These are phyloP conservation scores for Echium plantagineum DNA, from an alignment of 257 asterid species.

Conservation along the genomic window DNA sequence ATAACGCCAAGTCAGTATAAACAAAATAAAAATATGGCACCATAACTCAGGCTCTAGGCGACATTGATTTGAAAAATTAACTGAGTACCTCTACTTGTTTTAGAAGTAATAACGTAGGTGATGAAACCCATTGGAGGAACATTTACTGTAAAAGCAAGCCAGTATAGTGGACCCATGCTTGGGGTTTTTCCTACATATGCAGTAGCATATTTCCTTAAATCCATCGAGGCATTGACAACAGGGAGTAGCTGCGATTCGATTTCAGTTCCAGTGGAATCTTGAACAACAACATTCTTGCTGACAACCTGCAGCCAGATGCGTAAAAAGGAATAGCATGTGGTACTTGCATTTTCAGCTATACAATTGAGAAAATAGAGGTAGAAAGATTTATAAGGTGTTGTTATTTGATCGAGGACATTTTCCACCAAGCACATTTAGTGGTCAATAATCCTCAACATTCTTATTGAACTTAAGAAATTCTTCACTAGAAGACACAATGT, in stretches of 20 bases:
- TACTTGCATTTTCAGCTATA: not conserved
- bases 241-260: conserved; percentile 66
- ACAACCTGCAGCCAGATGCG: conserved; percentile 46
- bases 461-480: no score
- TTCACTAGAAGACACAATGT: no score
- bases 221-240: conserved; percentile 44
- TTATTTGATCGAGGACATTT: no score
- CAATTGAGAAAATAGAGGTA: no score
- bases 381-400: no score
- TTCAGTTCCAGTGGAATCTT: conserved; percentile 63
- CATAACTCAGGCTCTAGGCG: not conserved
- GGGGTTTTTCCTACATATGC: conserved; percentile 56
- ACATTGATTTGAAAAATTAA: conserved; percentile 9
- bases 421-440: no score
- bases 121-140: conserved; percentile 85
- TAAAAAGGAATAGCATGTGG: not conserved
- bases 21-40: not conserved
- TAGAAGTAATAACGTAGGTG: conserved; percentile 51
- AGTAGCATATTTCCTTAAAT: conserved; percentile 39
- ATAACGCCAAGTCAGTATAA: conserved; percentile 6
- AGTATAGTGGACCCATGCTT: conserved; percentile 34
- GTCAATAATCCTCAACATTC: no score
- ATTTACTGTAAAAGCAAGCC: conserved; percentile 71
- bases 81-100: conserved; percentile 35
- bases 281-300: conserved; percentile 43